Percentiles rank a stretch among this genome's conserved stretches.
phyloP scores from a whole-genome alignment of 805 yeast species.

The Ogataea trehaloabstinens region DNA sequence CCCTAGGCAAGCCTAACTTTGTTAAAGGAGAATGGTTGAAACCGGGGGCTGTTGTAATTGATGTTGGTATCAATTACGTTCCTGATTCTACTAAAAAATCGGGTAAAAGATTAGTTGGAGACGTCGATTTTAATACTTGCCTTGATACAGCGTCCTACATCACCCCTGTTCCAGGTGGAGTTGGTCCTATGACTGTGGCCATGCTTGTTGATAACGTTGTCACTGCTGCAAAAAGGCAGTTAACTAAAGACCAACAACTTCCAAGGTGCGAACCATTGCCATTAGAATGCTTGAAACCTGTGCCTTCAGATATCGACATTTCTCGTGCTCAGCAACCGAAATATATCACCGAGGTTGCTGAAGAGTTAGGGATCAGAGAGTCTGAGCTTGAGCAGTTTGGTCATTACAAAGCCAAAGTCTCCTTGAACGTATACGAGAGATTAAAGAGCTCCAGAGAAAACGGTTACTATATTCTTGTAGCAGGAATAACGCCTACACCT shows the following conservation, averaged over 20 bases:
- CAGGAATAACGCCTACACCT: constrained; percentile 86
- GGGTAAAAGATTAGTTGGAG: constrained; percentile 75
- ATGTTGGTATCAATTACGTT: constrained; percentile 79
- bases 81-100: constrained; percentile 64
- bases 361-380: constrained; percentile 64
- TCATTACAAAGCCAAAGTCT: constrained; percentile 73
- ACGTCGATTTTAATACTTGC: constrained; percentile 64
- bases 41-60: constrained; percentile 66
- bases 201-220: constrained; percentile 72
- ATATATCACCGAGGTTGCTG: constrained; percentile 63
- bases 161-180: constrained; percentile 93
- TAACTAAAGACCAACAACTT: constrained; percentile 18
- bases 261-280: constrained; percentile 54
- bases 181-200: constrained; percentile 91
- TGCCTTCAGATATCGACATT: constrained; percentile 78
- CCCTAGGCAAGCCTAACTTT: constrained; percentile 69
- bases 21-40: constrained; percentile 77
- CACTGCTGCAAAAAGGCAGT: constrained; percentile 57
- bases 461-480: constrained; percentile 73
- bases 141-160: constrained; percentile 55
- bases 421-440: constrained; percentile 60
- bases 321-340: constrained; percentile 76
- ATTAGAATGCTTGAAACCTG: constrained; percentile 58
- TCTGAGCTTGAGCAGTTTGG: constrained; percentile 75
- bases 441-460: constrained; percentile 53